Conservation (phyloP, 176 grass and related monocot species). For the Sorghum bicolor region DNA sequence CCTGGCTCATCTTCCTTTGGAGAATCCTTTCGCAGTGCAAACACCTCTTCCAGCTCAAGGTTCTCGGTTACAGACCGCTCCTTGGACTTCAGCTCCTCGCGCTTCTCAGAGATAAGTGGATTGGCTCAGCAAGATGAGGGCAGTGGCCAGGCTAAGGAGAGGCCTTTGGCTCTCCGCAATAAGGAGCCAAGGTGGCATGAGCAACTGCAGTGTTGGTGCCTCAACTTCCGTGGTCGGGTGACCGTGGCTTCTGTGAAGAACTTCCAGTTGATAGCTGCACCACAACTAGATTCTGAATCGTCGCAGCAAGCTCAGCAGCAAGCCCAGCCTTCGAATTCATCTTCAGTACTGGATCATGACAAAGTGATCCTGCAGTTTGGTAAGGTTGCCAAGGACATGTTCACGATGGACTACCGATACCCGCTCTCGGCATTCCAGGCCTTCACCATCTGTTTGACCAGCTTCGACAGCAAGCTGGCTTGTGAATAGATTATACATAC, state of each 20-base stretch:
- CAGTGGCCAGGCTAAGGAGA: constrained; percentile 40
- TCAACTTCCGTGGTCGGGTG: constrained; percentile 76
- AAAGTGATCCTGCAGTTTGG: constrained; percentile 52
- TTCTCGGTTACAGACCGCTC: constrained; percentile 56
- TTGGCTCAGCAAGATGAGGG: constrained; percentile 16
- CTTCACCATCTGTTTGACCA: constrained; percentile 50
- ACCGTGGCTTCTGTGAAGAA: constrained; percentile 79
- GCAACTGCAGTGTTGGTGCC: constrained; percentile 92
- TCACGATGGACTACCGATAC: constrained; percentile 52
- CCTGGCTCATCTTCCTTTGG: constrained; percentile 48
- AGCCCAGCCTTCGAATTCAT: constrained; percentile 24
- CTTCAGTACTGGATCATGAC: constrained; percentile 17
- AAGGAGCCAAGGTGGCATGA: constrained; percentile 88
- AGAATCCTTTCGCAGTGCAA: constrained; percentile 64
- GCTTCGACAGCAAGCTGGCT: constrained; percentile 51
- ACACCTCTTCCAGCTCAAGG: constrained; percentile 36
- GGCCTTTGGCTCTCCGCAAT: constrained; percentile 65
- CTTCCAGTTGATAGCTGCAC: constrained; percentile 68
- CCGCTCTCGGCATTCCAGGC: constrained; percentile 47
- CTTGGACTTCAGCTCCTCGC: constrained; percentile 58
- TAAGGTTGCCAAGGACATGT: constrained; percentile 49
- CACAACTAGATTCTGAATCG: constrained; percentile 21
- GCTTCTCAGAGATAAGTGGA: constrained; percentile 66
- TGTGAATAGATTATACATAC: constrained; percentile 37
- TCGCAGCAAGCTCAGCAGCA: constrained; percentile 38